These are phyloP conservation scores for Botrytis cinerea DNA, from an alignment of 2,329 filamentous ascomycete genomes.

Conservation along the genomic window DNA sequence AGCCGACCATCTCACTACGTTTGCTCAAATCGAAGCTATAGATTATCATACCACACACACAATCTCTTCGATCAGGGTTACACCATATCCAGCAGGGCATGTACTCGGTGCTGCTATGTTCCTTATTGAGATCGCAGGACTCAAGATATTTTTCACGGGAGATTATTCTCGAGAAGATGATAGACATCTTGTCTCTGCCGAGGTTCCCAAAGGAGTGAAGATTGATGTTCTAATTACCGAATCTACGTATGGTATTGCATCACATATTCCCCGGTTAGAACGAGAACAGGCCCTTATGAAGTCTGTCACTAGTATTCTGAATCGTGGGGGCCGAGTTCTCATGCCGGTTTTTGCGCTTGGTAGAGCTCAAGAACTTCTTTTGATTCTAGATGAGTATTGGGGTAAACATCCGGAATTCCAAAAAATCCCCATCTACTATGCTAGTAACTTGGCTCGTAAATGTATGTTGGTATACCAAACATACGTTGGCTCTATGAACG, in stretches of 20 bases:
- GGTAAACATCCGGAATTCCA: slow-evolving; percentile 84
- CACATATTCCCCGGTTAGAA: slow-evolving; percentile 86
- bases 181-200: slow-evolving; percentile 89
- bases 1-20: slow-evolving; percentile 90
- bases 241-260: slow-evolving; percentile 94
- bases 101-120: slow-evolving; percentile 99
- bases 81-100: slow-evolving; percentile 94
- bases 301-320: slow-evolving; percentile 85
- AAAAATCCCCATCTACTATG: slow-evolving; percentile 94
- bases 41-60: slow-evolving; percentile 98
- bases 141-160: slow-evolving; percentile 96
- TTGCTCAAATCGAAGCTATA: slow-evolving; percentile 93
- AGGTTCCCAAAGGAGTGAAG: slow-evolving; percentile 84
- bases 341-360: slow-evolving; percentile 96
- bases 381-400: slow-evolving; percentile 98
- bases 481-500: slow-evolving; percentile 98
- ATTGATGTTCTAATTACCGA: slow-evolving; percentile 97
- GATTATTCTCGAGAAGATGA: slow-evolving; percentile 97
- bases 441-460: slow-evolving; percentile 88
- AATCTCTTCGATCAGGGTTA: slow-evolving; percentile 93
- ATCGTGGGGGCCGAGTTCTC: slow-evolving; percentile 86
- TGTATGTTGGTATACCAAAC: slow-evolving; percentile 99
- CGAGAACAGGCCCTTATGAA: slow-evolving; percentile 95
- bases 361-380: slow-evolving; percentile 85
- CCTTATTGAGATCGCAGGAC: slow-evolving; percentile 90